Percentiles rank a stretch among this genome's conserved stretches.
phyloP scores from a whole-genome alignment of 2,329 filamentous ascomycete species.

The Fusarium sp. region DNA sequence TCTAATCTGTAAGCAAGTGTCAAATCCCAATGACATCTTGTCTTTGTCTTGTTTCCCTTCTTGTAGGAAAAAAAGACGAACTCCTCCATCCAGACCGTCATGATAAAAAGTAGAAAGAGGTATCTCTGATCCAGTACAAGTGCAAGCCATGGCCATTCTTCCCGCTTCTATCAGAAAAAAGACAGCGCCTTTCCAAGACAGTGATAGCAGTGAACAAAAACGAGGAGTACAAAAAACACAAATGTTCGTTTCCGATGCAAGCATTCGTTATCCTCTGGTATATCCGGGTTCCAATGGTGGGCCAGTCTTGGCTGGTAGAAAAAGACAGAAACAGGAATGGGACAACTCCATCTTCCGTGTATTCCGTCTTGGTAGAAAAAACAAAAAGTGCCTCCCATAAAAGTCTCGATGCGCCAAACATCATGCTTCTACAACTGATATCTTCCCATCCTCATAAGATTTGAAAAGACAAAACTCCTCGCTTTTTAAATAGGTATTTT shows the following conservation, averaged over 20 bases:
- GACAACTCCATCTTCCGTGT: constrained; percentile 36
- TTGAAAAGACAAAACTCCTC: constrained; percentile 46
- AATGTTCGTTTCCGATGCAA: constrained; percentile 28
- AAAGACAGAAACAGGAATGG: constrained; percentile 14
- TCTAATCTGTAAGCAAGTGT: constrained; percentile 27
- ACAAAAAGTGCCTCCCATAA: constrained; percentile 21
- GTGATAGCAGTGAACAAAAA: constrained; percentile 19
- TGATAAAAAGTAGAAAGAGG: constrained; percentile 32
- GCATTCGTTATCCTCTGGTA: constrained; percentile 18
- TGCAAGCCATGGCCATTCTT: constrained; percentile 38
- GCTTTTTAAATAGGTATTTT: constrained; percentile 41
- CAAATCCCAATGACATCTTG: constrained; percentile 9
- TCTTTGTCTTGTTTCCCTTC: constrained; percentile 8
- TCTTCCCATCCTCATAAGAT: constrained; percentile 45
- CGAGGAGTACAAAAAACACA: constrained; percentile 18
- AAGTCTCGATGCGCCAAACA: constrained; percentile 44
- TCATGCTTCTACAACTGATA: constrained; percentile 46
- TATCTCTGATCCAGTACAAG: constrained; percentile 40
- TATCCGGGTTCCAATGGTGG: constrained; percentile 14
- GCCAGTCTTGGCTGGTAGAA: constrained; percentile 10
- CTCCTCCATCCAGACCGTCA: constrained; percentile 14
- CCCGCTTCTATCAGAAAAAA: constrained; percentile 44
- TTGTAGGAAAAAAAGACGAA: background rate
- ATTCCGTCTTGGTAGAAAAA: constrained; percentile 31
- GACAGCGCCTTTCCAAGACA: constrained; percentile 33